Evolutionary conservation across 805 yeast species (phyloP), one percentile per base, ranked within the genome.

Genomic region (Starmera dryadoides): DNA sequence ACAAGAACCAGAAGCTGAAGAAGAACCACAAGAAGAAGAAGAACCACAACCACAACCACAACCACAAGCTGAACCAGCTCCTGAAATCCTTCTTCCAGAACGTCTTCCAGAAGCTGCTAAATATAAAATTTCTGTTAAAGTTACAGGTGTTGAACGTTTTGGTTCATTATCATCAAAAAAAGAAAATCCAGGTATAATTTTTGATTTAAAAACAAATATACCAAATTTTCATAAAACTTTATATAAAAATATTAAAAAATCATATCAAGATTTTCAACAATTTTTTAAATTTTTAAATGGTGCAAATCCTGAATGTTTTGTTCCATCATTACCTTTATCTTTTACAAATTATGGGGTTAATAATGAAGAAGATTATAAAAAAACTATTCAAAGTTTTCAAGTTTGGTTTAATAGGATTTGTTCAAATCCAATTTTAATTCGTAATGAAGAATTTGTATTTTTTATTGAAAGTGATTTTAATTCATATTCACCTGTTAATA

Each of bases 271-370:
- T 58, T 69, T 88, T 47, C 75, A 74, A 25, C 75, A 79, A 43
- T 76, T 93, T 52, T 86, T 85, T 60, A 78, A 77, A 47, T 91
- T 84, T 55, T 64, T 93, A 45, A 78, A 79, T 41, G 79, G 80
- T 17, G 85, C 94, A 30, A 83, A 88, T 52, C 81, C 91, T 25
- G 98, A 93, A 58, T 89, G 93, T 40, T 88, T 91, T 62, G 88
- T 93, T 4, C 97, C 98, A 0, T 79, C 94, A 6, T 66, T 93
- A 32, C 97, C 98, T 0, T 64, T 69, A 17, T 68, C 93, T 1
- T 71, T 68, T 6, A 83, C 95, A 1, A 73, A 88, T 16, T 89
- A 79, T 53, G 95, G 95, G 20, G 66, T 78, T n/a, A 85, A 85
- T 38, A 85, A 89, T 34, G 83, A 83, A 22, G 97, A 91, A 45